phyloP scores from a whole-genome alignment of 2,329 filamentous ascomycete species.

The Colletotrichum endophyticum region DNA sequence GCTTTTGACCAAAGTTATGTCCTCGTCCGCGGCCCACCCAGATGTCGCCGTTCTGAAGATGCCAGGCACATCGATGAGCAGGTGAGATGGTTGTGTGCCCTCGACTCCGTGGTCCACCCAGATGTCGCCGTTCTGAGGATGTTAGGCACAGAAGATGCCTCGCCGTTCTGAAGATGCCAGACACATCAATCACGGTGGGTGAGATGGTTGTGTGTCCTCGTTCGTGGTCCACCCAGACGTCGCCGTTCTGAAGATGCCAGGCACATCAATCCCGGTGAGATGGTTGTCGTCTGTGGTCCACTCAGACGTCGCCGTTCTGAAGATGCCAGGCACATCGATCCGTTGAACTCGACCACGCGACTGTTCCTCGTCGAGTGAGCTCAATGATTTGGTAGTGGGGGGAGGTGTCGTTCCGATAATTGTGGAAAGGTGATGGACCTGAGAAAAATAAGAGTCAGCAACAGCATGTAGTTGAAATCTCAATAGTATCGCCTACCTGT shows the following conservation, averaged over 20 bases:
- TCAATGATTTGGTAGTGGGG: too few relatives aligned
- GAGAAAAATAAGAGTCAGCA: too few relatives aligned
- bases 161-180: conserved; percentile 24
- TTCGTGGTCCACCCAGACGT: conserved; percentile 45
- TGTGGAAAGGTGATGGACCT: too few relatives aligned
- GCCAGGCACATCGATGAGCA: conserved; percentile 44
- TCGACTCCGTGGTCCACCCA: conserved; percentile 44
- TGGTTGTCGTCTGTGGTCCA: conserved; percentile 47
- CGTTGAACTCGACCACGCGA: conserved; percentile 13
- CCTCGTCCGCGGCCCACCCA: conserved; percentile 46
- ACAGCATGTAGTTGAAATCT: too few relatives aligned
- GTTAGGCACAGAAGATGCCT: conserved; percentile 56
- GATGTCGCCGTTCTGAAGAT: conserved; percentile 45
- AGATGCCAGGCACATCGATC: conserved; percentile 41
- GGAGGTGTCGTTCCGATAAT: too few relatives aligned
- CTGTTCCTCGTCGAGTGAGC: too few relatives aligned
- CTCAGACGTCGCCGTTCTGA: conserved; percentile 38
- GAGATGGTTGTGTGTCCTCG: conserved; percentile 47
- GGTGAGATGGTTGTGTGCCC: conserved; percentile 43
- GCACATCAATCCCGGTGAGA: conserved; percentile 48
- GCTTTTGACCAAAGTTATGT: conserved; percentile 47
- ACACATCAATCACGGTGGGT: conserved; percentile 44
- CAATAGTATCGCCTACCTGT: too few relatives aligned
- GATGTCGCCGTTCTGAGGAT: conserved; percentile 45
- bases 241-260: conserved; percentile 46